Percentiles rank a stretch among this genome's conserved stretches.
Conservation (phyloP, 2,329 filamentous ascomycete genomes). For the Fusarium caatingaense region DNA sequence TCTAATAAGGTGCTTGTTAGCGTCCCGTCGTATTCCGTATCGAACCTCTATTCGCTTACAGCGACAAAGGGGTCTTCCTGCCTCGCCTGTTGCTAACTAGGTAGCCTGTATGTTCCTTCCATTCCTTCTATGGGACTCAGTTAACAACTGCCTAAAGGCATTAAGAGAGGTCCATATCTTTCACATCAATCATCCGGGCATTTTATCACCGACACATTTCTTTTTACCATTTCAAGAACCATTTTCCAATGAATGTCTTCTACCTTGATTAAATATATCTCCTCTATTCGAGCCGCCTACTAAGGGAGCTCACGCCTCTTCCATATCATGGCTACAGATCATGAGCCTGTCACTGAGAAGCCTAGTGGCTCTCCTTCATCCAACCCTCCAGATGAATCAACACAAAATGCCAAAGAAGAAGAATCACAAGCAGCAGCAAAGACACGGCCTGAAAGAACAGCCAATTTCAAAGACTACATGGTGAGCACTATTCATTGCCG, state of each 20-base stretch:
- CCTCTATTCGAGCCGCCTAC: not conserved
- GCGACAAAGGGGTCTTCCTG: not conserved
- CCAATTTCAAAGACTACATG: constrained; percentile 59
- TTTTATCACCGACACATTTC: not conserved
- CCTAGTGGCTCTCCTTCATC: constrained; percentile 19
- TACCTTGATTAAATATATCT: not conserved
- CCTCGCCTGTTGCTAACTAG: not conserved
- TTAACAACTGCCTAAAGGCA: constrained; percentile 7
- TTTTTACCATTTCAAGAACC: not conserved
- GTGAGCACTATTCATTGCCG: constrained; percentile 22
- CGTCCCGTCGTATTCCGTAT: constrained; percentile 35
- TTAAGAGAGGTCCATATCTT: not conserved
- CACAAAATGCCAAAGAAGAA: constrained; percentile 39
- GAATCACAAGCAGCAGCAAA: constrained; percentile 50
- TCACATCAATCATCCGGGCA: constrained; percentile 8
- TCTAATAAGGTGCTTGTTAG: constrained; percentile 7
- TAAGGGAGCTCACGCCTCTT: not conserved
- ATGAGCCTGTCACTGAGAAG: constrained; percentile 30
- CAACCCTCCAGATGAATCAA: constrained; percentile 1
- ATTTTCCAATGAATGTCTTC: not conserved
- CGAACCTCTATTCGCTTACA: not conserved
- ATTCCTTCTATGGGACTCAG: not conserved
- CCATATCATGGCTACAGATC: constrained; percentile 31
- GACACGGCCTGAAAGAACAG: constrained; percentile 58
- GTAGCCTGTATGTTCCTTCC: not conserved